Base-by-base conservation (phyloP, 1,139 yeast species). In the Suhomyces coccinellae region DNA sequence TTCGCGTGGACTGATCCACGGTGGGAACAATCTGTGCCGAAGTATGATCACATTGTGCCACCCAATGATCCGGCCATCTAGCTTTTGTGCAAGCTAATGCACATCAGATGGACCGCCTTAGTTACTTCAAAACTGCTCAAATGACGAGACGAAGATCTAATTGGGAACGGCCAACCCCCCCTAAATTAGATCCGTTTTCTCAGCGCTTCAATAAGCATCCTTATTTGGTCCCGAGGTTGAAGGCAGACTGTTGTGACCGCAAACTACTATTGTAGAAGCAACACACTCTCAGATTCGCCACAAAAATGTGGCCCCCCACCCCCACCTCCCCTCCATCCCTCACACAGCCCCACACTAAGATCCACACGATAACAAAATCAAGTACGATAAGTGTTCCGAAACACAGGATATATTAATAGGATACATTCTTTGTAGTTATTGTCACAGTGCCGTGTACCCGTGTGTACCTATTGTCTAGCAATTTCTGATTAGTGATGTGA, bases 301-400 rank as follows among this genome's bases (percentile, higher is more conserved):
- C 12, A 15, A 36, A 36, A 36, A 29, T 34, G 33, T 29, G 37
- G 24, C 43, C 44, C 43, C 44, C 44, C 44, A 36, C 44, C 32
- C 33, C 36, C 27, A 28, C 28, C 29, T 24, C 33, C 24, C 24
- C 24, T 20, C 24, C 24, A 20, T 20, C 24, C 24, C 24, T 20
- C 24, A 36, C 31, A 26, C 34, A 30, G 39, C 44, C 44, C 44
- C 44, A 30, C 44, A 37, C n/a, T 37, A 30, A 42, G 38, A 37
- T 33, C 31, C 45, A 42, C 45, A 42, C 45, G 45, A 42, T 42
- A 33, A 32, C 40, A 29, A 36, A 22, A 13, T 15, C 20, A 38
- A 33, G 37, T 36, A 38, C 26, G 36, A 38, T 38, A 27, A 33
- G 29, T 26, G 29, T 20, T 20, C 29, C 29, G 29, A 26, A 26